Evolutionary conservation across 768 basidiomycete genomes (phyloP).

Genomic region (Lactifluus echinatus): DNA sequence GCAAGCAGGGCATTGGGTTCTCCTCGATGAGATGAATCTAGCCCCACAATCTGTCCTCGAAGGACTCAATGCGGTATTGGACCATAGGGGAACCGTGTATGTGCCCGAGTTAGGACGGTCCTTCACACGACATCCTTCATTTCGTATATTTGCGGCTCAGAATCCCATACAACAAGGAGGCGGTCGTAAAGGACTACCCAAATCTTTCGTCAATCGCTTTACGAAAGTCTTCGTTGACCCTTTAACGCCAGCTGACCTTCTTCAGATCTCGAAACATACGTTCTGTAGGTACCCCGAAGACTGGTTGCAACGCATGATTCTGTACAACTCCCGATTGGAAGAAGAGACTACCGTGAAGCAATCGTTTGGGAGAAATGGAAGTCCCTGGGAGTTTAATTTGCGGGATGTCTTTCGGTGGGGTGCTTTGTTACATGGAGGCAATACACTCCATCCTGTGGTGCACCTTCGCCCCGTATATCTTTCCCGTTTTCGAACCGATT

Average conservation of each 20-base stretch:
- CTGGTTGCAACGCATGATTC: constrained; percentile 65
- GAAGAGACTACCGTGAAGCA: constrained; percentile 55
- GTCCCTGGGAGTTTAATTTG: constrained; percentile 98
- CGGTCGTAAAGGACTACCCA: constrained; percentile 93
- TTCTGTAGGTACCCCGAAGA: constrained; percentile 52
- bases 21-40: constrained; percentile 98
- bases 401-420: constrained; percentile 92
- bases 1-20: constrained; percentile 95
- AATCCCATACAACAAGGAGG: constrained; percentile 96
- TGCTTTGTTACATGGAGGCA: constrained; percentile 36
- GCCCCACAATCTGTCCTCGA: constrained; percentile 95
- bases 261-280: constrained; percentile 65
- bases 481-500: constrained; percentile 70
- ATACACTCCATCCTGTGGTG: constrained; percentile 43
- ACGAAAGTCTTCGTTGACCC: constrained; percentile 95
- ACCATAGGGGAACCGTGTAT: constrained; percentile 91
- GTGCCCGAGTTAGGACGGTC: constrained; percentile 90
- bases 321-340: constrained; percentile 66
- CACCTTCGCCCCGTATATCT: constrained; percentile 70
- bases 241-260: constrained; percentile 66
- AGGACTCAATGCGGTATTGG: constrained; percentile 91
- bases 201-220: constrained; percentile 96
- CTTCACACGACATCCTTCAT: constrained; percentile 83
- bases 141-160: constrained; percentile 96
- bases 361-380: constrained; percentile 67